Conservation (phyloP, 2,329 filamentous ascomycete genomes). For the Penicillium sp. region DNA sequence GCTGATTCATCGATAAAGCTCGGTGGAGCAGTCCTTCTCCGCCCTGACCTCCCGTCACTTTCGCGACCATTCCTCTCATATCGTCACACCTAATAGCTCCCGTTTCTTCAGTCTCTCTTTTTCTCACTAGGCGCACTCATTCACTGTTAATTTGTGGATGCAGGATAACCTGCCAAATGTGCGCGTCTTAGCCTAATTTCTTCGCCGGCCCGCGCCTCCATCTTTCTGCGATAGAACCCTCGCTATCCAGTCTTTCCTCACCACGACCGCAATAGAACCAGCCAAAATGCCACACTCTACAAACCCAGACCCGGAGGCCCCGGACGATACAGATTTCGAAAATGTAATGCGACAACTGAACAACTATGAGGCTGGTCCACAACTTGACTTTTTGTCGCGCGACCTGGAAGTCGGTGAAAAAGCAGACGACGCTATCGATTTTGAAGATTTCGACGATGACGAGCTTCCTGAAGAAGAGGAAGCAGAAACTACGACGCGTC, state of each 20-base stretch:
- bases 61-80: background rate
- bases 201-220: background rate
- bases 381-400: slow-evolving; percentile 43
- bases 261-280: background rate
- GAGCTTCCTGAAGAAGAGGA: slow-evolving; percentile 70
- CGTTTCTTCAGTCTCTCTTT: background rate
- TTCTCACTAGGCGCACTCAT: background rate
- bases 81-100: background rate
- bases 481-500: slow-evolving; percentile 12
- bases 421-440: slow-evolving; percentile 89
- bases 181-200: background rate
- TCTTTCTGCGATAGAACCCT: background rate
- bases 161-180: background rate
- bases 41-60: background rate
- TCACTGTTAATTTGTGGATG: background rate
- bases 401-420: slow-evolving; percentile 64
- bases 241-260: background rate
- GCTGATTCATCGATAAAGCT: background rate
- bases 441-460: slow-evolving; percentile 86
- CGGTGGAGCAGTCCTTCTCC: background rate
- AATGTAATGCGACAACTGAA: slow-evolving; percentile 46
- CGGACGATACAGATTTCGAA: slow-evolving; percentile 42
- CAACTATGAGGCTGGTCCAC: slow-evolving; percentile 35
- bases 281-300: slow-evolving; percentile 43
- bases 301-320: slow-evolving; percentile 26